Conservation (phyloP, 2,329 filamentous ascomycete genomes). For the Pseudopithomyces chartarum region DNA sequence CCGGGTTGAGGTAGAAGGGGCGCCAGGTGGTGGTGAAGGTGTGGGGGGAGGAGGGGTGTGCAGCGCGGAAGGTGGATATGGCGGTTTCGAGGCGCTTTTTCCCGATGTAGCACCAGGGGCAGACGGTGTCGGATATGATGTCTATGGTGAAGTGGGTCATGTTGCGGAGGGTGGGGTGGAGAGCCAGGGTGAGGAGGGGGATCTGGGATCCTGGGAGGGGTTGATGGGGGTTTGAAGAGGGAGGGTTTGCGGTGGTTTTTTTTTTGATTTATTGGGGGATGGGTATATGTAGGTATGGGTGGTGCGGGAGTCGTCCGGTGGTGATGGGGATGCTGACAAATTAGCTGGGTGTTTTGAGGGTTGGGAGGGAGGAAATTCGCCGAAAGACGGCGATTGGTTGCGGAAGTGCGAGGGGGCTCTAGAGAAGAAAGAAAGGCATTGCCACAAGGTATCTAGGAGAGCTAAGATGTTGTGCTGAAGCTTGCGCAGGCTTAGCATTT, state of each 20-base stretch:
- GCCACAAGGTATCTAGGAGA: not conserved
- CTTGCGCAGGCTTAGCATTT: not conserved
- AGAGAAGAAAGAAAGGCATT: not conserved
- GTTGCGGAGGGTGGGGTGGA: slow-evolving; percentile 35
- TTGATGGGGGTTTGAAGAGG: not conserved
- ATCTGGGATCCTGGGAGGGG: not conserved
- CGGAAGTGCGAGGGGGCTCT: not conserved
- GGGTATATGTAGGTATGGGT: not conserved
- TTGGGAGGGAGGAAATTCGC: not conserved
- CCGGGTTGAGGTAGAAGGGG: slow-evolving; percentile 80
- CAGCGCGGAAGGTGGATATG: slow-evolving; percentile 68
- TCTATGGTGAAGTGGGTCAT: slow-evolving; percentile 71
- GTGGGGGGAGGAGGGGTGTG: slow-evolving; percentile 65
- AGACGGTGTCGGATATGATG: slow-evolving; percentile 78
- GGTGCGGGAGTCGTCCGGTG: slow-evolving; percentile 4
- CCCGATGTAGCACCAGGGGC: slow-evolving; percentile 77
- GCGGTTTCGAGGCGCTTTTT: slow-evolving; percentile 75
- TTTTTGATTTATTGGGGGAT: too few species aligned
- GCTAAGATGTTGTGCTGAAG: too few species aligned
- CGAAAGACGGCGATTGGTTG: slow-evolving; percentile 1
- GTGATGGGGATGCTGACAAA: slow-evolving; percentile 5
- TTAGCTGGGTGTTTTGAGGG: not conserved
- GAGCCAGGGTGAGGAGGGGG: slow-evolving; percentile 30
- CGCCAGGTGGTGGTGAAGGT: slow-evolving; percentile 76
- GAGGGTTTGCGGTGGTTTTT: too few species aligned